Percentiles rank a stretch among this genome's conserved stretches.
These are phyloP conservation scores for Darksidea phi DNA, from an alignment of 495 filamentous ascomycete genomes.

Conservation along the genomic window DNA sequence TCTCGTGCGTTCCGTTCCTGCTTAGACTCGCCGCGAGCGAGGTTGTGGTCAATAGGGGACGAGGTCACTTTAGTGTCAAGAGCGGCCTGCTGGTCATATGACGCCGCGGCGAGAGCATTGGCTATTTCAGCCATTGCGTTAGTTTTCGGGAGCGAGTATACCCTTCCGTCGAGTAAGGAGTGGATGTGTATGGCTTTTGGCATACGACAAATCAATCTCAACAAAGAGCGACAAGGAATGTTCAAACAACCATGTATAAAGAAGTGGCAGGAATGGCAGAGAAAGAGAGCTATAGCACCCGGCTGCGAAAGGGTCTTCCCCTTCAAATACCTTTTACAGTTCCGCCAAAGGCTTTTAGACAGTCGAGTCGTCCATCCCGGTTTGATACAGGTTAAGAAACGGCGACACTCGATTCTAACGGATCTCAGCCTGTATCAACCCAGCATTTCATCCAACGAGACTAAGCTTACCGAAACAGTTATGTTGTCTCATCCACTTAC, in stretches of 20 bases:
- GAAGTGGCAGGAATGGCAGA: neutral
- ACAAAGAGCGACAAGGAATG: neutral
- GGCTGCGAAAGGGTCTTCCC: neutral
- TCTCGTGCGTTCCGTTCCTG: slow-evolving; percentile 7
- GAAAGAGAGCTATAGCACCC: neutral
- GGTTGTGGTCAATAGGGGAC: neutral
- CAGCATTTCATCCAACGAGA: too few relatives aligned
- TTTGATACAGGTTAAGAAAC: too few relatives aligned
- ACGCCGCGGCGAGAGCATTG: neutral
- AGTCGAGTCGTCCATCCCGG: too few relatives aligned
- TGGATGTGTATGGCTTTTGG: neutral
- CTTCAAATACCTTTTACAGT: neutral
- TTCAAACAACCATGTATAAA: neutral
- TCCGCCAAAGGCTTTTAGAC: neutral
- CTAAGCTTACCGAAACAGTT: too few relatives aligned
- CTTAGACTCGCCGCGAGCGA: neutral
- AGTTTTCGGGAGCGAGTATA: neutral
- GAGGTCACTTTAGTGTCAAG: neutral
- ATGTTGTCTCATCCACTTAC: too few relatives aligned
- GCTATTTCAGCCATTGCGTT: slow-evolving; percentile 11
- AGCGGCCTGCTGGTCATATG: neutral
- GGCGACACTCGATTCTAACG: too few relatives aligned
- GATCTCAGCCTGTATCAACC: too few relatives aligned
- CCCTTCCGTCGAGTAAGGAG: neutral
- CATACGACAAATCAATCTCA: neutral